A percentile compares a stretch with the other conserved stretches of the same genome.
These are phyloP conservation scores for Monascus purpureus DNA, from an alignment of 495 filamentous ascomycete species.

Conservation along the genomic window DNA sequence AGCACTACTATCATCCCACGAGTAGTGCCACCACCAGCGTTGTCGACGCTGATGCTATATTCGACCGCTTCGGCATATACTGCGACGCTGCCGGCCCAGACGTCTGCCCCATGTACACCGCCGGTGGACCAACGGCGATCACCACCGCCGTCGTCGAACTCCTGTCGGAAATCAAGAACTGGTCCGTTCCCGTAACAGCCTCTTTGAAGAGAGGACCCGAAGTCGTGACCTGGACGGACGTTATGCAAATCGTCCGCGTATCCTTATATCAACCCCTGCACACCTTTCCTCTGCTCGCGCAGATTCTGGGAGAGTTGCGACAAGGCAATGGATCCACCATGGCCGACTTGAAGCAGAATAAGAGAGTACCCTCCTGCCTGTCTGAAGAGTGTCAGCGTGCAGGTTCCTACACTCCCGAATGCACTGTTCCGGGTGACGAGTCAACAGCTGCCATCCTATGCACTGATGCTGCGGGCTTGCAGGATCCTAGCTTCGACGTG, in stretches of 20 bases:
- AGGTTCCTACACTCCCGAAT: constrained; percentile 27
- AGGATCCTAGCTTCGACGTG: constrained; percentile 17
- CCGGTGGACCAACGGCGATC: constrained; percentile 23
- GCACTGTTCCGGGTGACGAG: constrained; percentile 24
- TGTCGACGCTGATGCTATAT: constrained; percentile 33
- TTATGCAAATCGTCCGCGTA: constrained; percentile 17
- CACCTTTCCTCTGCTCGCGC: constrained; percentile 42
- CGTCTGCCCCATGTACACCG: constrained; percentile 29
- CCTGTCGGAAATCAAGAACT: constrained; percentile 22
- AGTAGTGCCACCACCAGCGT: constrained; percentile 27
- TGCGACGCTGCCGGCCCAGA: constrained; percentile 30
- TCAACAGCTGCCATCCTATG: constrained; percentile 47
- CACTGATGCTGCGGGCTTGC: constrained; percentile 39
- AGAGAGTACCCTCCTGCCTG: constrained; percentile 19
- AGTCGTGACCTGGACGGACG: constrained; percentile 28
- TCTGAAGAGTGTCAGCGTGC: constrained; percentile 21
- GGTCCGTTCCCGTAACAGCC: constrained; percentile 32
- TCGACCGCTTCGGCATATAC: constrained; percentile 31
- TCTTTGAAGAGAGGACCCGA: constrained; percentile 22
- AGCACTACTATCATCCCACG: constrained; percentile 24
- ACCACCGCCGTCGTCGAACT: constrained; percentile 24
- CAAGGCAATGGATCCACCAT: constrained; percentile 38
- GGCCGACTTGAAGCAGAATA: constrained; percentile 30
- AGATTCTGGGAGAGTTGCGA: constrained; percentile 38
- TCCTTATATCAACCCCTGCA: constrained; percentile 44